A percentile compares a stretch with the other conserved stretches of the same genome.
phyloP scores from a whole-genome alignment of 2,329 filamentous ascomycete genomes.

The Apiospora hydei region DNA sequence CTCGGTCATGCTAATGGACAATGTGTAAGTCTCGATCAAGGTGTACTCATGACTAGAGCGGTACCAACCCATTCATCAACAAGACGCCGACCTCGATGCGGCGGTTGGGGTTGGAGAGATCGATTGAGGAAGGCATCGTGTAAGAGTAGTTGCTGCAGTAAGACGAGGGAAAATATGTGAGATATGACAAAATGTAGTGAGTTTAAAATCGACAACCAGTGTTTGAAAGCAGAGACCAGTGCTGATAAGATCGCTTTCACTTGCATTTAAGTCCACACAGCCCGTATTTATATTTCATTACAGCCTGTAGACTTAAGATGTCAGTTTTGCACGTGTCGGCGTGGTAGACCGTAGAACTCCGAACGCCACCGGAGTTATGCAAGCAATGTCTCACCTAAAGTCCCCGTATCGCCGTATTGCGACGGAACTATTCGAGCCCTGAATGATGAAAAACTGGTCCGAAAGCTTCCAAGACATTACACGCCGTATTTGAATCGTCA shows the following conservation, averaged over 20 bases:
- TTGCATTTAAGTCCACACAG: background rate
- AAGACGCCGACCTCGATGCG: slow-evolving; percentile 42
- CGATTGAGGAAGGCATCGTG: slow-evolving; percentile 28
- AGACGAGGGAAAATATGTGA: background rate
- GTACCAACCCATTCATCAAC: slow-evolving; percentile 37
- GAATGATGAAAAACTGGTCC: too few species aligned
- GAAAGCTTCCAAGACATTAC: background rate
- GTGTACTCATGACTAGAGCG: background rate
- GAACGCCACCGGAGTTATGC: slow-evolving; percentile 21
- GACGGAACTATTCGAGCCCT: background rate
- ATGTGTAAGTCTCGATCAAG: background rate
- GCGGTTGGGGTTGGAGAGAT: slow-evolving; percentile 37
- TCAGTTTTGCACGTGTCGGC: background rate
- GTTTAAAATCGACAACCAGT: background rate
- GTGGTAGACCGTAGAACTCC: background rate
- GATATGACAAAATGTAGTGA: background rate
- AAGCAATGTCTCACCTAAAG: background rate
- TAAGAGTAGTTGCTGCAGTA: background rate
- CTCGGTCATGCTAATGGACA: slow-evolving; percentile 40
- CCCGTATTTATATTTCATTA: background rate
- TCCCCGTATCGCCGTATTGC: background rate
- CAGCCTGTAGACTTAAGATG: background rate
- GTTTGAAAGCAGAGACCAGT: background rate
- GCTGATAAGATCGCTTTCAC: background rate
- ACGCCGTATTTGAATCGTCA: background rate